These are phyloP conservation scores for Nakazawaea holstii DNA, from an alignment of 805 yeast genomes.

Conservation along the genomic window DNA sequence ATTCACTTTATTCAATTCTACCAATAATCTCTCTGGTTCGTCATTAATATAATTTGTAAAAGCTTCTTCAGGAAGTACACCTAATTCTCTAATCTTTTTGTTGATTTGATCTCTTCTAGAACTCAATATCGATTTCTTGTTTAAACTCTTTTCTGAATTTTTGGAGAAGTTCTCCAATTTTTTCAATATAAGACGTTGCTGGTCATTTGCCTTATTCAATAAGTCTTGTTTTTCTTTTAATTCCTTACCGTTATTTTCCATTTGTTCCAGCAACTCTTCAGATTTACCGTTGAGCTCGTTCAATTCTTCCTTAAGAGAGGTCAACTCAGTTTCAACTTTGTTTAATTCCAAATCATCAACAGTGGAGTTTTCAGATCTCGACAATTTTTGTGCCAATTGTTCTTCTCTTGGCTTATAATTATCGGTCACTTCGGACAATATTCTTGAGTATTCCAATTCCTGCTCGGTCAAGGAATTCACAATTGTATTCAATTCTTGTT, in stretches of 20 bases:
- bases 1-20: constrained; percentile 47
- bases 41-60: constrained; percentile 41
- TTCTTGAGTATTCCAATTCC: constrained; percentile 40
- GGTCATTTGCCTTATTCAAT: constrained; percentile 46
- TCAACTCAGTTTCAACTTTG: constrained; percentile 14
- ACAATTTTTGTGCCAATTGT: constrained; percentile 25
- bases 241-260: constrained; percentile 25
- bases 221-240: constrained; percentile 29
- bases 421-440: constrained; percentile 54
- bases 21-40: constrained; percentile 46
- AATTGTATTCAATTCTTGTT: constrained; percentile 33
- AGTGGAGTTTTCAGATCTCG: constrained; percentile 16
- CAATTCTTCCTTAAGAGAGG: constrained; percentile 16
- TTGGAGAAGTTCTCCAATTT: constrained; percentile 59
- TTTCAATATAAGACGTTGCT: constrained; percentile 47
- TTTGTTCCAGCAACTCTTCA: constrained; percentile 21
- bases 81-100: constrained; percentile 71
- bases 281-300: constrained; percentile 24
- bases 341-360: constrained; percentile 5
- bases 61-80: constrained; percentile 87
- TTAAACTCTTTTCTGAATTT: constrained; percentile 55
- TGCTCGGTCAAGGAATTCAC: constrained; percentile 34
- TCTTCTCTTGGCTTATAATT: constrained; percentile 49
- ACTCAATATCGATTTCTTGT: constrained; percentile 54
- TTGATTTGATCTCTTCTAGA: constrained; percentile 68